Conservation (phyloP, 345 rosid species). For the Reutealis trisperma region DNA sequence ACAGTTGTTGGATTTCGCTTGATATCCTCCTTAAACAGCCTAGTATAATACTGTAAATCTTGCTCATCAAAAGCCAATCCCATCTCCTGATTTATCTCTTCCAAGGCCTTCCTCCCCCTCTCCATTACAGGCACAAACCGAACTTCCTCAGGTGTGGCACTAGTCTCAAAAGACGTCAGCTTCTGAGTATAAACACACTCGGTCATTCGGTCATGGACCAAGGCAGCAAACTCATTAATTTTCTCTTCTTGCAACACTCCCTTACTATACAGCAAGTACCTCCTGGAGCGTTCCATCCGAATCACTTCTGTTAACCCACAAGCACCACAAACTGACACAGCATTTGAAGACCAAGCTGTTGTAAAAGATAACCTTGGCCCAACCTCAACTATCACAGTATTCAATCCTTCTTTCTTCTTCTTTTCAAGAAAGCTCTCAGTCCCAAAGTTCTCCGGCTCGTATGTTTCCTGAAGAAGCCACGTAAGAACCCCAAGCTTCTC, state of each 20-base stretch:
- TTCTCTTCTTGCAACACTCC: constrained; percentile 55
- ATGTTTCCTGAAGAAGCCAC: constrained; percentile 93
- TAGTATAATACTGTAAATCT: constrained; percentile 84
- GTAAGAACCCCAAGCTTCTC: constrained; percentile 59
- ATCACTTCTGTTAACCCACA: constrained; percentile 79
- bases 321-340: constrained; percentile 76
- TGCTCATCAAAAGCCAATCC: constrained; percentile 96
- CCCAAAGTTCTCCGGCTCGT: constrained; percentile 85
- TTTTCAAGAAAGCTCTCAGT: constrained; percentile 70
- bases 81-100: constrained; percentile 88
- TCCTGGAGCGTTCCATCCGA: constrained; percentile 83
- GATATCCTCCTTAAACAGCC: constrained; percentile 69
- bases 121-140: constrained; percentile 75
- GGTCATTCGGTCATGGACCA: constrained; percentile 93
- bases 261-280: constrained; percentile 69
- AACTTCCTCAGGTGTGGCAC: constrained; percentile 73
- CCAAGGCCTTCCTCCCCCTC: constrained; percentile 76
- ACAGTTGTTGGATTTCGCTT: constrained; percentile 83
- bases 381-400: constrained; percentile 65
- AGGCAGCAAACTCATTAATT: constrained; percentile 61
- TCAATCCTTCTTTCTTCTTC: constrained; percentile 66
- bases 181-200: constrained; percentile 70
- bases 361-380: constrained; percentile 90
- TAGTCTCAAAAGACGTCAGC: constrained; percentile 67
- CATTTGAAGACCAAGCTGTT: constrained; percentile 94